Percentiles rank a stretch among this genome's conserved stretches.
Conservation (phyloP, 352 stramenopile genomes). For the Phytophthora tubulina region DNA sequence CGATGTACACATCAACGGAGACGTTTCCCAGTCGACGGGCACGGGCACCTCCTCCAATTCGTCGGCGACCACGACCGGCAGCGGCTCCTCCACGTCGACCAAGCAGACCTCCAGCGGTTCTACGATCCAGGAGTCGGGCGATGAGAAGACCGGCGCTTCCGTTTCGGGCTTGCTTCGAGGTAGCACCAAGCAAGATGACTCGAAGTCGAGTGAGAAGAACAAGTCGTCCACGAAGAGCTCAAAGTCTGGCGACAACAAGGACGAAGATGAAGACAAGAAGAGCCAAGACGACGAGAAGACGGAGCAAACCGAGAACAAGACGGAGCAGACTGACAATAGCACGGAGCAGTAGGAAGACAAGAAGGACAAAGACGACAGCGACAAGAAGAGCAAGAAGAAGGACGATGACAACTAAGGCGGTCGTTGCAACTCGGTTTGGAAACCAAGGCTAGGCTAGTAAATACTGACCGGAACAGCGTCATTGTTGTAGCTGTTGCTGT, state of each 20-base stretch:
- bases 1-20: constrained; percentile 38
- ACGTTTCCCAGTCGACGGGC: constrained; percentile 3
- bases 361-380: neutral
- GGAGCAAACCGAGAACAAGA: neutral
- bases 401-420: constrained; percentile 1
- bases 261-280: constrained; percentile 1
- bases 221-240: neutral
- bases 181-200: constrained; percentile 1
- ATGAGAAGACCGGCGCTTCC: constrained; percentile 10
- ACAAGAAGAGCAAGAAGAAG: neutral
- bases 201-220: constrained; percentile 4
- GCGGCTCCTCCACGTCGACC: constrained; percentile 2
- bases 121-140: neutral
- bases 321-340: neutral
- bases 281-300: neutral
- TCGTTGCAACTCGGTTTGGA: neutral
- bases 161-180: constrained; percentile 3
- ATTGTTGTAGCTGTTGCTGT: neutral
- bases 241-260: neutral
- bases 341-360: neutral
- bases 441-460: too few species aligned
- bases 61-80: neutral
- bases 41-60: neutral
- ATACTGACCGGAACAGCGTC: neutral
- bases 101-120: constrained; percentile 4